Conservation (phyloP, 2,329 filamentous ascomycete species). For the Gliomastix tumulicola region DNA sequence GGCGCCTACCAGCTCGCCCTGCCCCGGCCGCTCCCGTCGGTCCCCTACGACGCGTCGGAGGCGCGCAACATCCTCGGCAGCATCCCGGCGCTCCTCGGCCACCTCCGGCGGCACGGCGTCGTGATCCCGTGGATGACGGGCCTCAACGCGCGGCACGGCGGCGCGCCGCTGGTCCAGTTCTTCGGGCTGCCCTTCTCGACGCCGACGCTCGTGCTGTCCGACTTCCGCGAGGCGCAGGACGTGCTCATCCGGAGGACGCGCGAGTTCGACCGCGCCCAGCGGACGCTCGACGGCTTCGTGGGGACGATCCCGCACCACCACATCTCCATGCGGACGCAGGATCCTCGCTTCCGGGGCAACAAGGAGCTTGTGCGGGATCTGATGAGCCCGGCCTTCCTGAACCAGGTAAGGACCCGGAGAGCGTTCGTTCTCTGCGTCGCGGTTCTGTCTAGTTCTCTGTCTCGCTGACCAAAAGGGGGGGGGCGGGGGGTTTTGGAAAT, state of each 20-base stretch:
- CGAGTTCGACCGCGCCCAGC: conserved; percentile 15
- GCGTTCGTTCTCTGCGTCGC: too few species aligned
- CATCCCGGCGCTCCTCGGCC: too few species aligned
- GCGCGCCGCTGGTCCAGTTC: conserved; percentile 20
- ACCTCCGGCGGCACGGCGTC: too few species aligned
- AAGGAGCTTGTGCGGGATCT: conserved; percentile 24
- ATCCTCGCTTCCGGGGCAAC: conserved; percentile 21
- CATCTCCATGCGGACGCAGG: conserved; percentile 20
- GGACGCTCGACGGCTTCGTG: conserved; percentile 9
- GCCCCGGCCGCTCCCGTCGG: conserved; percentile 34
- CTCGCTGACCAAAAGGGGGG: too few species aligned
- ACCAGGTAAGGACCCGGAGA: conserved; percentile 11
- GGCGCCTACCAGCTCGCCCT: conserved; percentile 11
- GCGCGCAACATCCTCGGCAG: too few species aligned
- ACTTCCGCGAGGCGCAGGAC: conserved; percentile 23
- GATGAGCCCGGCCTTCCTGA: conserved; percentile 26
- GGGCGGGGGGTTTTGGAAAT: neutral
- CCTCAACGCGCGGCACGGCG: too few species aligned
- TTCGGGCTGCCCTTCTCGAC: conserved; percentile 22
- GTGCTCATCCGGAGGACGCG: conserved; percentile 15
- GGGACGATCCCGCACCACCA: conserved; percentile 17
- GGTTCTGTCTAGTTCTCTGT: neutral
- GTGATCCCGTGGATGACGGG: too few species aligned
- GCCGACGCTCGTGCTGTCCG: conserved; percentile 21
- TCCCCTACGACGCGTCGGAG: conserved; percentile 40